phyloP scores from a whole-genome alignment of 768 basidiomycete genomes.

The Mycena floridula region DNA sequence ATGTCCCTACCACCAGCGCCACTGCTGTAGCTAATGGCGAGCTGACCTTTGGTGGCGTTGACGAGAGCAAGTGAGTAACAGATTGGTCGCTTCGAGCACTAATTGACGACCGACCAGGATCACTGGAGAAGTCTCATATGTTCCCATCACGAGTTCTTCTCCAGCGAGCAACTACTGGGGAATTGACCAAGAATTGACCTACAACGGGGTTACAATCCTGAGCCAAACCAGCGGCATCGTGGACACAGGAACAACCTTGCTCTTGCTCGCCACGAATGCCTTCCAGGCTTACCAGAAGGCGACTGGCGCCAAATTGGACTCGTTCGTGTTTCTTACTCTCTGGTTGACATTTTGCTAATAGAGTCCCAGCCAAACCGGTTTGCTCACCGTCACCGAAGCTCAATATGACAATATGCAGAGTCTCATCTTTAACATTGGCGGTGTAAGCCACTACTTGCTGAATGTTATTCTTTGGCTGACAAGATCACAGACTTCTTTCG shows the following conservation, averaged over 20 bases:
- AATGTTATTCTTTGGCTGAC: constrained; percentile 1
- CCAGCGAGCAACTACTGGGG: constrained; percentile 47
- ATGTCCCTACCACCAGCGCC: constrained; percentile 35
- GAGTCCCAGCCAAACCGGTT: constrained; percentile 40
- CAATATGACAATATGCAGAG: constrained; percentile 45
- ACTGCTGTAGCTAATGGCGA: constrained; percentile 39
- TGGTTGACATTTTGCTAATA: too few relatives aligned
- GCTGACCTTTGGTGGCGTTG: constrained; percentile 49
- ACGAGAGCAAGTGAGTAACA: constrained; percentile 31
- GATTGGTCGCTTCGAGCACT: constrained; percentile 4
- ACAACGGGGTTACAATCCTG: constrained; percentile 26
- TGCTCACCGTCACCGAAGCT: constrained; percentile 43
- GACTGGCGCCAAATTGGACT: constrained; percentile 47
- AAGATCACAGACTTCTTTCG: constrained; percentile 36
- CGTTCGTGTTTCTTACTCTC: constrained; percentile 21
- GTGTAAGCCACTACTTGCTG: constrained; percentile 16
- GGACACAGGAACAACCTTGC: constrained; percentile 48
- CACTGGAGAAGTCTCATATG: constrained; percentile 27
- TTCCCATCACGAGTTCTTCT: constrained; percentile 36
- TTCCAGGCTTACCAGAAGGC: constrained; percentile 49
- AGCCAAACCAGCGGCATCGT: constrained; percentile 40
- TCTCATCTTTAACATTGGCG: constrained; percentile 47
- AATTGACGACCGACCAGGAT: constrained; percentile 20
- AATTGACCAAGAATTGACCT: constrained; percentile 36
- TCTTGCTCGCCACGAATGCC: constrained; percentile 52